These are phyloP conservation scores for Cryptococcus hybrid DNA, from an alignment of 1,284 basidiomycete genomes.

Conservation along the genomic window DNA sequence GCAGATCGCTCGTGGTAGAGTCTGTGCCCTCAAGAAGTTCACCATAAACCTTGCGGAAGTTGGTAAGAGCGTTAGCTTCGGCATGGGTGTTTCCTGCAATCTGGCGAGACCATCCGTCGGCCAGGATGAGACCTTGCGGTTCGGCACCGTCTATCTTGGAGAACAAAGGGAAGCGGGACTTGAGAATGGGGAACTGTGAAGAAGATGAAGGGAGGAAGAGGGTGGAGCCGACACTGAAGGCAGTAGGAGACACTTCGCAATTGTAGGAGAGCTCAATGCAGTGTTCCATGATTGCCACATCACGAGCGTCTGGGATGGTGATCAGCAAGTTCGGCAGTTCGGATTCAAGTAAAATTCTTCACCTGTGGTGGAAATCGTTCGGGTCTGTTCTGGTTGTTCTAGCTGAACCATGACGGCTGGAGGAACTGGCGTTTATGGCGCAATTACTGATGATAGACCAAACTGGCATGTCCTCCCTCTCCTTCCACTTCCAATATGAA, in stretches of 20 bases:
- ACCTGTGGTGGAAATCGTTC: background rate
- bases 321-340: background rate
- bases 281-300: constrained; percentile 42
- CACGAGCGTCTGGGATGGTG: constrained; percentile 30
- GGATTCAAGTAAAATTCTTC: background rate
- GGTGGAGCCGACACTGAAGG: constrained; percentile 94
- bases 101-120: constrained; percentile 88
- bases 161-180: constrained; percentile 30
- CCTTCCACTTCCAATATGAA: background rate
- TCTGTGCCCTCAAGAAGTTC: constrained; percentile 32
- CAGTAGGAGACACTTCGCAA: constrained; percentile 58
- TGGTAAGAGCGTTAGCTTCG: constrained; percentile 88
- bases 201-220: constrained; percentile 58
- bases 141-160: constrained; percentile 4
- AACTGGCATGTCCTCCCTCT: too few species aligned
- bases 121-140: constrained; percentile 55
- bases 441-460: too few species aligned
- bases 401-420: too few species aligned
- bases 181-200: constrained; percentile 42
- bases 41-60: constrained; percentile 56
- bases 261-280: constrained; percentile 45
- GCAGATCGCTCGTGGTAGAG: constrained; percentile 39
- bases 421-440: too few species aligned
- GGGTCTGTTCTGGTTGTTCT: background rate
- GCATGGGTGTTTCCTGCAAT: constrained; percentile 95